A percentile compares a stretch with the other conserved stretches of the same genome.
These are phyloP conservation scores for Leishmania turanica DNA, from an alignment of 208 protist genomes.

Conservation along the genomic window DNA sequence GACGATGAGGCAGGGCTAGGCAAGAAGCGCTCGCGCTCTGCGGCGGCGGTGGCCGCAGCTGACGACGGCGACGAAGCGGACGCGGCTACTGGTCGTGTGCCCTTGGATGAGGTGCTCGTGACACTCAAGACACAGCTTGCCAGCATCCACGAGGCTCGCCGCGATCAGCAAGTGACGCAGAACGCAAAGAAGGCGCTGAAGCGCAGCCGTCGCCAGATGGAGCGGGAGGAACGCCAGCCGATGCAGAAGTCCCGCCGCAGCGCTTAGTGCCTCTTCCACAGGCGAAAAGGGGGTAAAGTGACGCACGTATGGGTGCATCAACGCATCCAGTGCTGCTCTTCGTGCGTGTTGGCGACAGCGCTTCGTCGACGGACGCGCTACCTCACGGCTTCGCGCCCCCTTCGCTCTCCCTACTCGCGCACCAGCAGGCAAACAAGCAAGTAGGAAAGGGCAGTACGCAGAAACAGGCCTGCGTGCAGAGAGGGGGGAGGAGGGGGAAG, in stretches of 20 bases:
- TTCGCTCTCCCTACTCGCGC: background rate
- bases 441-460: background rate
- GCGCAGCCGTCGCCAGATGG: slow-evolving; percentile 47
- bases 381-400: background rate
- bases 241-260: slow-evolving; percentile 4
- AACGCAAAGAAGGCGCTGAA: slow-evolving; percentile 38
- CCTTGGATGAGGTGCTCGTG: slow-evolving; percentile 39
- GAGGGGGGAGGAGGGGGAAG: background rate
- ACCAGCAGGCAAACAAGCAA: background rate
- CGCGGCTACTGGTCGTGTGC: background rate
- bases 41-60: background rate
- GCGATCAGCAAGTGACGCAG: slow-evolving; percentile 34
- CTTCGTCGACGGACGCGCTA: background rate
- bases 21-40: slow-evolving; percentile 16
- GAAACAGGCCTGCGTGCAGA: background rate
- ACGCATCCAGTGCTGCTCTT: background rate
- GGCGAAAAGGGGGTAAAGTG: background rate
- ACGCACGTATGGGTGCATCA: background rate
- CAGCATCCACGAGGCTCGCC: slow-evolving; percentile 30
- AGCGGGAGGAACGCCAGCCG: slow-evolving; percentile 28
- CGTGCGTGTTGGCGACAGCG: background rate
- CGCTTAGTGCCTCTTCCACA: background rate
- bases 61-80: background rate
- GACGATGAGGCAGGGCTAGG: slow-evolving; percentile 3
- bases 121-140: slow-evolving; percentile 36